A percentile compares a stretch with the other conserved stretches of the same genome.
phyloP scores from a whole-genome alignment of 176 grass and related monocot species.

The Cymbopogon citratus region DNA sequence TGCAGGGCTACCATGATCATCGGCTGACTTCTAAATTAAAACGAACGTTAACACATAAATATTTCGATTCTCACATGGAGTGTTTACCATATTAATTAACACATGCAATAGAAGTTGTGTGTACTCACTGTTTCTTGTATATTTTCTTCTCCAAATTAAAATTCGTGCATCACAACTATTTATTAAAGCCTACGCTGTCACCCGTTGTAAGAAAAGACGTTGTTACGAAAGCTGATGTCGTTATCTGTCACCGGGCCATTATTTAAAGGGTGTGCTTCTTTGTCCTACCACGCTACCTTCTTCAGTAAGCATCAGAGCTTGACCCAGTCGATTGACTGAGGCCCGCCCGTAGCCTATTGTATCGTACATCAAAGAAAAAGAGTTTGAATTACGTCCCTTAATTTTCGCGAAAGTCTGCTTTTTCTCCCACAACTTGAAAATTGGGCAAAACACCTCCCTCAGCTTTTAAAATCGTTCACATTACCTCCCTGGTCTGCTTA shows the following conservation, averaged over 20 bases:
- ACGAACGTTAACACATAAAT: neutral
- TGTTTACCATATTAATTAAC: neutral
- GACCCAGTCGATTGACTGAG: neutral
- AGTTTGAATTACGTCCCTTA: too few relatives aligned
- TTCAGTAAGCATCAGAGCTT: neutral
- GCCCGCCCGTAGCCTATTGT: too few relatives aligned
- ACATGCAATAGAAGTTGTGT: neutral
- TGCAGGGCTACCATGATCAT: too few relatives aligned
- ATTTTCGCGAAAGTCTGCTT: too few relatives aligned
- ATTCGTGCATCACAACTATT: neutral
- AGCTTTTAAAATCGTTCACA: too few relatives aligned
- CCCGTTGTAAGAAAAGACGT: neutral
- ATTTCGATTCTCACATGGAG: neutral
- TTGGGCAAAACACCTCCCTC: too few relatives aligned
- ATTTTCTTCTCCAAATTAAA: neutral
- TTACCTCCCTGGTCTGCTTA: too few relatives aligned
- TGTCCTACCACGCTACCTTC: neutral
- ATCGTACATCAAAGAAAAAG: too few relatives aligned
- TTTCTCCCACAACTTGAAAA: too few relatives aligned
- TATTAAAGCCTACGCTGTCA: neutral
- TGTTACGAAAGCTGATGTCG: neutral
- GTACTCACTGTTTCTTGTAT: neutral
- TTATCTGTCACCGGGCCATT: neutral
- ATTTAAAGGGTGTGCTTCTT: neutral
- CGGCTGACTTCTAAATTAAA: neutral